These are phyloP conservation scores for Globisporangium apiculatum DNA, from an alignment of 352 stramenopile genomes.

Conservation along the genomic window DNA sequence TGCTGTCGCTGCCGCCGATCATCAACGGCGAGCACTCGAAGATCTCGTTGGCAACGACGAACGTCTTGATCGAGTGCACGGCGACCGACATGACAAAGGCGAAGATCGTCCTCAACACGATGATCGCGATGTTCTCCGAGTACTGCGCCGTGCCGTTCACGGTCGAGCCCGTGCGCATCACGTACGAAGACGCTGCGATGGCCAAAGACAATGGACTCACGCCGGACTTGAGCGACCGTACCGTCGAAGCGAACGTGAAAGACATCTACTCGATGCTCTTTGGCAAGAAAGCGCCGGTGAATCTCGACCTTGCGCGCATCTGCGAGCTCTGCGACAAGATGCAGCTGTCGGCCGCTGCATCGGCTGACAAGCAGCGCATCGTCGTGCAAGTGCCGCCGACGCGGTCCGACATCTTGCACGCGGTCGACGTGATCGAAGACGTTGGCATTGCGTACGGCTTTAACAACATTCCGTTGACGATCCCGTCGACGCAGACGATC, in stretches of 20 bases:
- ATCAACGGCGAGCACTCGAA: constrained; percentile 98
- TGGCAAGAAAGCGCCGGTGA: constrained; percentile 56
- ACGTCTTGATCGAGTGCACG: constrained; percentile 99
- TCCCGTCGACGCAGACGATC: constrained; percentile 94
- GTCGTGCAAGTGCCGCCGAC: constrained; percentile 95
- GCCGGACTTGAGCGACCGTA: constrained; percentile 90
- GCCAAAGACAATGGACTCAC: constrained; percentile 74
- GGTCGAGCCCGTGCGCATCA: constrained; percentile 95
- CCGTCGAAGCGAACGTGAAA: constrained; percentile 78
- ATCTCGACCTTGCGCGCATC: constrained; percentile 87
- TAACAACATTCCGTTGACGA: constrained; percentile 97
- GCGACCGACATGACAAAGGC: constrained; percentile 99
- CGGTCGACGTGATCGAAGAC: constrained; percentile 99
- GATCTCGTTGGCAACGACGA: constrained; percentile 96
- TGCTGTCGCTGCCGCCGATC: constrained; percentile 98
- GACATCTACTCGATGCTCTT: constrained; percentile 89
- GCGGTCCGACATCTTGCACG: constrained; percentile 97
- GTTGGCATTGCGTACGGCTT: constrained; percentile 99
- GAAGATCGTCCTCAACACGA: constrained; percentile 99
- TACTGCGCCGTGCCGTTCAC: constrained; percentile 96
- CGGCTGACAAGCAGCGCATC: constrained; percentile 63
- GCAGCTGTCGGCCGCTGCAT: constrained; percentile 90
- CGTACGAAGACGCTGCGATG: constrained; percentile 90
- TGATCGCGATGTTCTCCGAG: constrained; percentile 99
- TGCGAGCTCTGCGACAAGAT: constrained; percentile 97